Evolutionary conservation across 768 basidiomycete species (phyloP), one percentile per base, ranked within the genome.

Genomic region (Solioccasus polychromus): DNA sequence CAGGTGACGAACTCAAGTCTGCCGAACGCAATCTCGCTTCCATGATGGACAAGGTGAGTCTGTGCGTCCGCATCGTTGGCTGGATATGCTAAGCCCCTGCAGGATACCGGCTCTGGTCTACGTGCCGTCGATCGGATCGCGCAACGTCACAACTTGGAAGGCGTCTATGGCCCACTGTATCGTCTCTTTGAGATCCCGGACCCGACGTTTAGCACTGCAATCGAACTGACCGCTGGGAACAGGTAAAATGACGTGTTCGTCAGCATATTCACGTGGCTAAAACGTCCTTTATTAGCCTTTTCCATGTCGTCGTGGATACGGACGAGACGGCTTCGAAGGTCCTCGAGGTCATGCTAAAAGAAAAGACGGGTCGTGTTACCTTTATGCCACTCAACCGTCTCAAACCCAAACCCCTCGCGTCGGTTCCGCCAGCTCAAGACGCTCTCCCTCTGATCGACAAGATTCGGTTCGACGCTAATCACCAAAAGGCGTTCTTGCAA

Each of bases 301-400:
- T 97, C 72, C 95, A 99, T 57, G 86, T 98, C 31, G 95, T 98
- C 1, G 95, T 98, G 48, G 95, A 99, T 62, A 88, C 78, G n/a
- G 96, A 98, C 60, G 86, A 85, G 34, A 98, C 93, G 0, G 96
- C 93, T 1, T 84, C 84, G 3, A 82, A 79, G 60, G 83, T 98
- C n/a, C 80, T 99, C 11, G 89, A 96, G 17, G 73, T 87, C 53
- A 97, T 99, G 95, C 71, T 93, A 56, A 83, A 83, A 59, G 93
- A 98, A 63, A 91, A 88, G 63, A 88, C 82, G 10, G 96, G 95
- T 2, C 84, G 96, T 40, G 89, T 99, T 8, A 99, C 96, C 0
- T 97, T 98, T 70, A 94, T 99, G 86, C 96, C 96, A 17, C 78
- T 99, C 31, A 98, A 98, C 66, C 86, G 96, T 12, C 81, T 99